Base-by-base conservation (phyloP, 257 asterid genomes). In the Lantana camara region DNA sequence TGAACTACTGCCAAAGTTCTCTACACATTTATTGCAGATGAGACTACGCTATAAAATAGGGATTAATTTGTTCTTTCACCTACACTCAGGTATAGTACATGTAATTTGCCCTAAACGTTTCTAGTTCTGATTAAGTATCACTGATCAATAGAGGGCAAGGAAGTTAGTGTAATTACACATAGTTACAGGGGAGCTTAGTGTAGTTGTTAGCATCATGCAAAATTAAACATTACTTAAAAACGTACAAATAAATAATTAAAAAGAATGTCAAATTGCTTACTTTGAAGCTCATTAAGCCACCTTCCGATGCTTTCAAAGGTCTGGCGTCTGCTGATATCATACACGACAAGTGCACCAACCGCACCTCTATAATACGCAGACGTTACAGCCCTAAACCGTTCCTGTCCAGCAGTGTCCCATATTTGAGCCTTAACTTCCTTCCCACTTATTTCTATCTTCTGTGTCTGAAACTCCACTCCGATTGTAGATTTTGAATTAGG, bases 361-460 rank as follows among this genome's bases (percentile, higher is more conserved):
- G 97, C 97, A 35, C 97, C 95, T 76, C 97, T 77, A 68, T 90
- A 90, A 79, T 90, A 90, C 14, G 97, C 95, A 66, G 95, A 90
- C 9, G 97, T 90, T 16, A 90, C 95, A 4, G 97, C 97, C 80
- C 97, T 73, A 73, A 90, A 90, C 67, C 97, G 79, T 77, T 90
- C 97, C 72, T 90, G 97, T 37, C 97, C 97, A 32, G 95, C 97
- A 4, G 97, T 90, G 68, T 90, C 97, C 97, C 95, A 90, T 19
- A 90, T 87, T 79, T 90, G 97, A 0, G 97, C 97, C 75, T 87
- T 90, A 45, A 90, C 83, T 82, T 90, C 90, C 76, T 85, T 87
- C 48, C 97, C 95, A 38, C 79, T 83, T 52, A 90, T 87, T 50
- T 81, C 82, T 77, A 87, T 62, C 79, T 81, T 90, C 35, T 87